phyloP scores from a whole-genome alignment of 2,329 filamentous ascomycete genomes.

The Calonectria henricotiae region DNA sequence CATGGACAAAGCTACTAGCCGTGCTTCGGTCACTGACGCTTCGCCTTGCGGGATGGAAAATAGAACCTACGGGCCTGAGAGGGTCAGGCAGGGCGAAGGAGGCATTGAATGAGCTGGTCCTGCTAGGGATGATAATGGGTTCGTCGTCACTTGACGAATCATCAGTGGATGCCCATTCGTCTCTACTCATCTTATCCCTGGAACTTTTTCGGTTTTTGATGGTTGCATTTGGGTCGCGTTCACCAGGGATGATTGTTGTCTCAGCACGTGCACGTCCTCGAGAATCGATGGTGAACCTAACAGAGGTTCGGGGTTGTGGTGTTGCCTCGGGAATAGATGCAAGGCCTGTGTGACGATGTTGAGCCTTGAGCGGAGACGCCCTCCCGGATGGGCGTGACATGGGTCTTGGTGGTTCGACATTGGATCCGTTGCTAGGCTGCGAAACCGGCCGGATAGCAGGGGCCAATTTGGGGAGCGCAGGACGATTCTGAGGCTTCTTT shows the following conservation, averaged over 20 bases:
- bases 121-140: constrained; percentile 76
- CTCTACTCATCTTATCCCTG: constrained; percentile 52
- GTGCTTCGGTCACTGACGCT: constrained; percentile 69
- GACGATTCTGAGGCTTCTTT: constrained; percentile 61
- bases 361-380: constrained; percentile 69
- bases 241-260: constrained; percentile 63
- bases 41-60: constrained; percentile 65
- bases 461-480: constrained; percentile 66
- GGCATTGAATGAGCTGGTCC: constrained; percentile 67
- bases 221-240: constrained; percentile 49
- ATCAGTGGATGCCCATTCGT: constrained; percentile 65
- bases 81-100: constrained; percentile 74
- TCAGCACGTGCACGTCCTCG: constrained; percentile 73
- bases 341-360: constrained; percentile 68
- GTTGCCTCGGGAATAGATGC: constrained; percentile 73
- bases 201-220: constrained; percentile 54
- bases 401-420: constrained; percentile 57
- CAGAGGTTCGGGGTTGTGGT: constrained; percentile 67
- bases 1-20: constrained; percentile 58
- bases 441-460: constrained; percentile 62
- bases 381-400: constrained; percentile 64
- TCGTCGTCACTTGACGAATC: constrained; percentile 76
- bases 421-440: constrained; percentile 54
- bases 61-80: constrained; percentile 65
- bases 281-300: constrained; percentile 77